Evolutionary conservation across 352 stramenopile species (phyloP).

Genomic region (Thalassiosira pacifica): DNA sequence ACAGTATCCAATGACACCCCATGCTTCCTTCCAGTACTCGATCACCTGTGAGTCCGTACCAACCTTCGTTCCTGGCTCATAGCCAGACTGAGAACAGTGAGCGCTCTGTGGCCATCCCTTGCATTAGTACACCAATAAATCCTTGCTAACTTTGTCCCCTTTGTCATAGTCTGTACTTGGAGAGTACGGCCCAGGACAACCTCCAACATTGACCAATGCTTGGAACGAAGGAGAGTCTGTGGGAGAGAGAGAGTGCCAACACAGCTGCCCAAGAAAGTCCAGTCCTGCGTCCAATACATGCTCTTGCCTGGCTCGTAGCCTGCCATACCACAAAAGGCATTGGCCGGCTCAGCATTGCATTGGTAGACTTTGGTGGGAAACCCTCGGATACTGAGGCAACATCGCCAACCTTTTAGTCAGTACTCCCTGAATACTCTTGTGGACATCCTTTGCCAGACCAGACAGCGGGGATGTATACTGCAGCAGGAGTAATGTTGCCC

Average conservation of each 20-base stretch:
- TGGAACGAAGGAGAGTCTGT: not conserved
- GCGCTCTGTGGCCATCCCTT: not conserved
- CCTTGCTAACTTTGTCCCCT: constrained; percentile 12
- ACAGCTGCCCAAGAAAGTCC: constrained; percentile 5
- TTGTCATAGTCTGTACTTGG: not conserved
- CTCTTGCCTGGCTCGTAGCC: constrained; percentile 38
- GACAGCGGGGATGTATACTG: too few relatives aligned
- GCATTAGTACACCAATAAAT: constrained; percentile 17
- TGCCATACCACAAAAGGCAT: constrained; percentile 5
- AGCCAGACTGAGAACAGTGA: constrained; percentile 5
- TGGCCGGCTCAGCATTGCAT: not conserved
- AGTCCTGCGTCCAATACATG: constrained; percentile 24
- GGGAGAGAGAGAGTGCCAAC: not conserved
- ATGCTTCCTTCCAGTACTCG: not conserved
- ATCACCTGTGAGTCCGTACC: not conserved
- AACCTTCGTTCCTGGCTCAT: not conserved
- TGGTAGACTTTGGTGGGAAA: constrained; percentile 13
- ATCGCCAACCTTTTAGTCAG: constrained; percentile 14
- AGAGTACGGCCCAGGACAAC: not conserved
- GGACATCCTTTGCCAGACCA: constrained; percentile 37
- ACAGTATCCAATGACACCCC: not conserved
- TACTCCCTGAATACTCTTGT: not conserved
- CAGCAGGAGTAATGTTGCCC: too few relatives aligned
- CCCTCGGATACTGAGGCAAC: not conserved
- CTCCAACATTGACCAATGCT: too few relatives aligned